These are phyloP conservation scores for Claviceps pazoutovae DNA, from an alignment of 2,329 filamentous ascomycete species.

Conservation along the genomic window DNA sequence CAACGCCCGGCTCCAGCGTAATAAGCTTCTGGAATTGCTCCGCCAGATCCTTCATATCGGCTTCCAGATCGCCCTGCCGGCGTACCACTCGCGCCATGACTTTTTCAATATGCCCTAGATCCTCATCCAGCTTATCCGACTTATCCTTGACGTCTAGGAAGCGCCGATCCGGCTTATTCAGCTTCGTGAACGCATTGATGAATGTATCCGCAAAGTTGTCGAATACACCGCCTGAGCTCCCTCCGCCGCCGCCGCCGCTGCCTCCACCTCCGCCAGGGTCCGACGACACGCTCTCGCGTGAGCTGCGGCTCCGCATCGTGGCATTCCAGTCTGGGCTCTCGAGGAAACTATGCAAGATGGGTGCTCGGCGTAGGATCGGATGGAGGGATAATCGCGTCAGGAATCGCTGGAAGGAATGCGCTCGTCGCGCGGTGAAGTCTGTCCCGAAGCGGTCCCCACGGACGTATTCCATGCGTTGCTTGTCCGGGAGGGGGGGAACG, in stretches of 20 bases:
- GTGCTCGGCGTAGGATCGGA: conserved; percentile 70
- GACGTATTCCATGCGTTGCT: conserved; percentile 98
- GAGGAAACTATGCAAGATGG: conserved; percentile 76
- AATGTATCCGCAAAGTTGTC: conserved; percentile 94
- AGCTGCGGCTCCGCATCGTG: conserved; percentile 70
- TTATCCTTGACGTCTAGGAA: conserved; percentile 91
- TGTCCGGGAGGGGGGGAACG: conserved; percentile 88
- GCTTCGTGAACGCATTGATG: conserved; percentile 92
- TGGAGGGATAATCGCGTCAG: conserved; percentile 76
- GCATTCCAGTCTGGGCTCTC: conserved; percentile 95
- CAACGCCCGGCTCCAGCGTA: conserved; percentile 74
- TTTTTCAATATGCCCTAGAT: conserved; percentile 85
- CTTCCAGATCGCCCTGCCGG: conserved; percentile 73
- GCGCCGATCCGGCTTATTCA: conserved; percentile 85
- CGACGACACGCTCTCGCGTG: conserved; percentile 43
- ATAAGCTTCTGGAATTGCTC: conserved; percentile 93
- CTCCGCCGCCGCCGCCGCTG: background rate
- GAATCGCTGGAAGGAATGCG: conserved; percentile 84
- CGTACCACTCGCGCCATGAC: conserved; percentile 84
- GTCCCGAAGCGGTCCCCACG: conserved; percentile 87
- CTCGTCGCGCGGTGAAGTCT: conserved; percentile 81
- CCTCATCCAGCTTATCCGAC: conserved; percentile 86
- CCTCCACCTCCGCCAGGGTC: conserved; percentile 20
- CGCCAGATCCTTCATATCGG: conserved; percentile 77
- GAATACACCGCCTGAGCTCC: conserved; percentile 56